Conservation (phyloP, 306 rosid species). For the Citrullus amarus region DNA sequence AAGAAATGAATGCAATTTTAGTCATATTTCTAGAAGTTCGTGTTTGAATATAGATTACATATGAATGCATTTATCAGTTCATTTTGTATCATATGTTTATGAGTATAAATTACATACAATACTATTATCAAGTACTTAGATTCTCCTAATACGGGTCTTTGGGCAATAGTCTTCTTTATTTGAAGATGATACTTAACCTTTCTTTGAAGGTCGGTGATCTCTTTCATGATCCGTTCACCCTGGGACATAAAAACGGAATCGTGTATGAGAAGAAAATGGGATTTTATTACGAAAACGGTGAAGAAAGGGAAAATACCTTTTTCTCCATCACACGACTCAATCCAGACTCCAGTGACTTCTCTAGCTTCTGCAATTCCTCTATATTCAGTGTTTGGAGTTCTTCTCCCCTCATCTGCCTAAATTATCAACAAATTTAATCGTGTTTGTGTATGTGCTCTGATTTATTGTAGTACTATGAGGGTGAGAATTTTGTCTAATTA, state of each 20-base stretch:
- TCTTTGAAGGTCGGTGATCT: slow-evolving; percentile 59
- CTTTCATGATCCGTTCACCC: slow-evolving; percentile 67
- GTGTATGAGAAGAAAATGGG: neutral
- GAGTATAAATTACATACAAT: neutral
- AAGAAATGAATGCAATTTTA: neutral
- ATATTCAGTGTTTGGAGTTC: slow-evolving; percentile 64
- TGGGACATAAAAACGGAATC: slow-evolving; percentile 15
- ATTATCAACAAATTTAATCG: neutral
- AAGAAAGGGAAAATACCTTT: slow-evolving; percentile 31
- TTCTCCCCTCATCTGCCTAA: slow-evolving; percentile 92
- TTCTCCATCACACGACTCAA: slow-evolving; percentile 56
- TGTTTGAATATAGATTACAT: neutral
- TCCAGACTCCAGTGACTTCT: slow-evolving; percentile 71
- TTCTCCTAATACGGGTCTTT: neutral
- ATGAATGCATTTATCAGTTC: too few species aligned
- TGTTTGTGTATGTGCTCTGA: neutral
- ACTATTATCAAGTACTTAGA: neutral
- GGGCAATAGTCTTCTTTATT: neutral
- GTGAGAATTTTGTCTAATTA: neutral
- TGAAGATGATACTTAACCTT: slow-evolving; percentile 39
- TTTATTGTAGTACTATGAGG: neutral
- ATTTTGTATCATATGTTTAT: neutral
- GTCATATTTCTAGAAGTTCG: neutral
- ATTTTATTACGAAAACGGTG: neutral
- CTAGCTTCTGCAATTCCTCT: slow-evolving; percentile 63